These are phyloP conservation scores for Ascochyta lentis DNA, from an alignment of 2,329 filamentous ascomycete genomes.

Conservation along the genomic window DNA sequence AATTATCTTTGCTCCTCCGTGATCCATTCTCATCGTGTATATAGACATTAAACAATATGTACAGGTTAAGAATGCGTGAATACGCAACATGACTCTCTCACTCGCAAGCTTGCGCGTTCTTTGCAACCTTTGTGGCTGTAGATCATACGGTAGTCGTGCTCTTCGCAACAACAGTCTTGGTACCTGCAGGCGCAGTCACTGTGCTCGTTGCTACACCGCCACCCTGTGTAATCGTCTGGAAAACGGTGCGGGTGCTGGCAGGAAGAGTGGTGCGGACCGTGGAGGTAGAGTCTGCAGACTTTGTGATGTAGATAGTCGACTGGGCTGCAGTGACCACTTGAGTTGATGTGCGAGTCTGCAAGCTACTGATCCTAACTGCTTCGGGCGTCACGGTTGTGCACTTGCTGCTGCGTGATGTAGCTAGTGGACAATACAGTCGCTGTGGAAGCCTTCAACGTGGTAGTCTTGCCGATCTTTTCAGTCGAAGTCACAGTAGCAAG, in stretches of 20 bases:
- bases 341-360: constrained; percentile 22
- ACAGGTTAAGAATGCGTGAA: neutral
- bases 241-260: constrained; percentile 20
- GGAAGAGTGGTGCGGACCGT: constrained; percentile 32
- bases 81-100: neutral
- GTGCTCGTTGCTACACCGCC: constrained; percentile 19
- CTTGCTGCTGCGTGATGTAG: constrained; percentile 13
- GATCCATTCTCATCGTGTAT: neutral
- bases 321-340: constrained; percentile 16
- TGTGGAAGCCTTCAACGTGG: constrained; percentile 27
- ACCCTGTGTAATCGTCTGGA: constrained; percentile 19
- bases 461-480: constrained; percentile 22
- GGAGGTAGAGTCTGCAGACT: constrained; percentile 21
- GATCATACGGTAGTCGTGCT: constrained; percentile 18
- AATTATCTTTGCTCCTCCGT: no score
- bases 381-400: constrained; percentile 26
- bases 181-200: constrained; percentile 19
- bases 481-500: constrained; percentile 26
- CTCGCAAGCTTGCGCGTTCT: constrained; percentile 22
- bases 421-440: constrained; percentile 19
- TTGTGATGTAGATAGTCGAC: constrained; percentile 19
- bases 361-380: constrained; percentile 27
- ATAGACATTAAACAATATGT: constrained; percentile 1
- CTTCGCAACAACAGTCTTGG: constrained; percentile 22
- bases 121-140: constrained; percentile 21